Evolutionary conservation across 2,329 filamentous ascomycete genomes (phyloP), one percentile per base, ranked within the genome.

Genomic region (Sodiomyces alkalinus): DNA sequence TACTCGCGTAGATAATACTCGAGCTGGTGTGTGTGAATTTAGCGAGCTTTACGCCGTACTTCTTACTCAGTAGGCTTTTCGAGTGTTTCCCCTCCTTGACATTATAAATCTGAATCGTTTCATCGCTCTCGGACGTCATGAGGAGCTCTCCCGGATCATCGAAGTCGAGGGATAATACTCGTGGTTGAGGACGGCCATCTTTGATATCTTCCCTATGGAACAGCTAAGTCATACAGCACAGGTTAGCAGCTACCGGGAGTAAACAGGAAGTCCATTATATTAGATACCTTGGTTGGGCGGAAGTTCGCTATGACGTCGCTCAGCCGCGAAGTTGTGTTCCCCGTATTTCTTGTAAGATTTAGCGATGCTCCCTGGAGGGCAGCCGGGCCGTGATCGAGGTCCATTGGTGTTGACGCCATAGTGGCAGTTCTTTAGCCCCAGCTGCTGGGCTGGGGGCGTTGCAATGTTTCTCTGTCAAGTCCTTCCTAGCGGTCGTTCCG

Each of bases 61-160:
- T 98, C 49, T 96, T 92, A 56, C 81, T 92, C 28, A 92, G 74
- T 26, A 94, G 66, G 34, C 77, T 78, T 57, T 96, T 96, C 26
- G 83, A 80, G 41, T 85, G 77, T 35, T 80, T 80, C 4, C 90
- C 90, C 39, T 93, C 85, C 44, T 80, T 81, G 37, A 92, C 78
- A 44, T 90, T 92, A 59, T 92, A 98, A 18, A 98, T 76, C 47
- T 96, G 86, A 37, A 98, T 80, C 4, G 82, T 92, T 50, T 94
- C 86, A 52, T 98, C 90, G 57, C 82, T 85, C 40, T 86, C 81
- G 5, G 85, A 82, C 0, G 86, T 81, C 54, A 98, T 83, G 34
- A 92, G 69, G 27, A 87, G 80, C 52, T 94, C 85, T 51, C 90
- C 90, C 23, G 81, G 79, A 56, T 96, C 86, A 52, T 96, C 86